Evolutionary conservation across 352 stramenopile genomes (phyloP), one percentile per base, ranked within the genome.

Genomic region (Phytophthora sojae): DNA sequence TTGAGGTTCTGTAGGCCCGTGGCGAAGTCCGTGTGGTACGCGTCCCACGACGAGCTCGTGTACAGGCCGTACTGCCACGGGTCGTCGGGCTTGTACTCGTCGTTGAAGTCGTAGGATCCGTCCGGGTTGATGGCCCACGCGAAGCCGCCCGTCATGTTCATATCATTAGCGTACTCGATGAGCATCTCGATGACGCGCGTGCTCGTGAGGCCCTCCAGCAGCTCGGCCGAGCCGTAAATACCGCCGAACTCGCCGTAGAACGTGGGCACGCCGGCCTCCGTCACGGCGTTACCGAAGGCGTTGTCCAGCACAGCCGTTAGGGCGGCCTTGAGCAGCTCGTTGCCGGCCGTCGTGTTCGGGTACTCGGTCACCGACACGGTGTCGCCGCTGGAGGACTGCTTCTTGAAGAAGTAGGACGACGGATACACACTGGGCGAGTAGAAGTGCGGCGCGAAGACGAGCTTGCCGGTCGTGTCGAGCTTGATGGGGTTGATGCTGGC

Each of bases 201-300:
- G 19, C 85, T 93, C 17, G 86, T 93, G 51, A 92, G 85, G 7
- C 73, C 76, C 15, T 57, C 53, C 3, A 92, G 73, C 37, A 81
- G 37, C 74, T 95, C 86, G 0, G 71, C 73, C 3, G 57, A 54
- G 26, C 88, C 88, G 67, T 92, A 94, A 47, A 95, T 93, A n/a
- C 88, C 88, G 57, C 88, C 86, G 66, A 94, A 95, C 57, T 94
- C 86, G 19, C 88, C 88, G 60, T 90, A 94, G 59, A 94, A 91
- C 25, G 88, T 86, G 3, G 86, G 85, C 29, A 89, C 73, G 17
- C 80, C 81, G 11, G 39, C 72, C 14, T 75, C 75, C n/a, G 73
- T 80, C 21, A 93, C 75, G 1, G 74, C 72, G 6, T 86, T 80
- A 12, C 88, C 88, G 42, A 95, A 95, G 0, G 88, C 71, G 29